Base-by-base conservation (phyloP, 202 grass and related monocot species). In the Schoenoplectus tabernaemontani region DNA sequence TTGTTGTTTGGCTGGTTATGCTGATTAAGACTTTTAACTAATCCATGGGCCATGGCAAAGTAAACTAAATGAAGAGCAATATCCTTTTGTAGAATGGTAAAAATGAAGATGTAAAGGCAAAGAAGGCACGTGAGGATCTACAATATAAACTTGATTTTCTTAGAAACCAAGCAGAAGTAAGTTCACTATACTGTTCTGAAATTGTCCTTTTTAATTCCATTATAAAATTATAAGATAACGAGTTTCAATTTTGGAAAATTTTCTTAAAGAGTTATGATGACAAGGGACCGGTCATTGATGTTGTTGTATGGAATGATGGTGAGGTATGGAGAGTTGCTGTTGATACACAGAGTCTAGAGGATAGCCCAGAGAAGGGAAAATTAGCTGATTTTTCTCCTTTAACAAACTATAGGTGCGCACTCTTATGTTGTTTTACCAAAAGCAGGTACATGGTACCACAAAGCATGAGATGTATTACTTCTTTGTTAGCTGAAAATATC, bases 281-380 rank as follows among this genome's bases (percentile, higher is more conserved):
- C 56, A 94, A 57, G 76, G 95, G 95, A 65, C 91, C 95, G 16
- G 84, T 92, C 58, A 90, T 98, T 51, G 95, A 98, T 83, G 83
- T 98, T 87, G 84, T 98, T 83, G 83, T 87, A 79, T 98, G 95
- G 95, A 82, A 98, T 65, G 95, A 98, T 86, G 95, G 95, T 83
- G 91, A 90, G 86, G 84, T 90, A 30, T 98, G 95, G 95, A 94
- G 95, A 84, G 91, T 98, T 88, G 87, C 91, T 88, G 88, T 98
- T 83, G 95, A 98, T 81, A 94, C 95, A 42, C 95, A 94, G 81
- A 79, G 78, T 28, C 88, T 98, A 28, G 91, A 89, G 83, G 88
- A 82, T 76, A 85, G 79, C 51, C 75, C 84, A 66, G 80, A 90
- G 42, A 73, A 81, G 6, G 91, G 91, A 90, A 94, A 94, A 81